Evolutionary conservation across 148 eudicot species (phyloP), one percentile per base, ranked within the genome.

Genomic region (Chenopodium album): DNA sequence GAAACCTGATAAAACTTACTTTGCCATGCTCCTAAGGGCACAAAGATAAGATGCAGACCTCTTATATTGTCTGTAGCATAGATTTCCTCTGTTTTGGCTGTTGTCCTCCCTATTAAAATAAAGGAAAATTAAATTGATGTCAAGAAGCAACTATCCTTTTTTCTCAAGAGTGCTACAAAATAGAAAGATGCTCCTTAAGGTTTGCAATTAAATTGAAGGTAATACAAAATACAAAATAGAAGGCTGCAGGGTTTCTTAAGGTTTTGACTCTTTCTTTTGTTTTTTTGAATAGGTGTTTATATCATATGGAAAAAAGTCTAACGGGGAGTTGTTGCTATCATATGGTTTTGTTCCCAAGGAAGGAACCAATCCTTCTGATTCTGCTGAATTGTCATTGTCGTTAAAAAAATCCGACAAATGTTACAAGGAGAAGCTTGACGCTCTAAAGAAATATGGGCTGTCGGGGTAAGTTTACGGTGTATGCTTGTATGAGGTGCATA

Each of bases 281-380:
- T 79, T 16, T 77, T 75, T 78, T 44, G 26, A 83, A 84, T 84
- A 94, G 99, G 99, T 96, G 41, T 96, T 90, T 84, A 96, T 96
- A 85, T 96, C 99, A 88, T 96, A 96, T 79, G 99, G 99, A 20
- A 94, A 86, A 87, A 96, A 96, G 84, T 94, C 99, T 31, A 96
- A 96, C 82, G 99, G 99, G 70, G 99, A 96, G 85, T 88, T 96
- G 56, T 81, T 96, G 85, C 91, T 96, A 31, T 96, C 99, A 44
- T 96, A 96, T 85, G 99, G 99, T 83, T 96, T 96, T 89, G 99
- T 94, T 80, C 99, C 99, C 3, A 90, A 91, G 84, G 97, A 96
- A 84, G 99, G 99, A 76, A 92, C 98, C 60, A 96, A 96, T 77
- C 97, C 99, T 78, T 83, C 88, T 23, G 98, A 96, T 86, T 96